Evolutionary conservation across 1,139 yeast species (phyloP).

Genomic region (Taiozyma onychis): DNA sequence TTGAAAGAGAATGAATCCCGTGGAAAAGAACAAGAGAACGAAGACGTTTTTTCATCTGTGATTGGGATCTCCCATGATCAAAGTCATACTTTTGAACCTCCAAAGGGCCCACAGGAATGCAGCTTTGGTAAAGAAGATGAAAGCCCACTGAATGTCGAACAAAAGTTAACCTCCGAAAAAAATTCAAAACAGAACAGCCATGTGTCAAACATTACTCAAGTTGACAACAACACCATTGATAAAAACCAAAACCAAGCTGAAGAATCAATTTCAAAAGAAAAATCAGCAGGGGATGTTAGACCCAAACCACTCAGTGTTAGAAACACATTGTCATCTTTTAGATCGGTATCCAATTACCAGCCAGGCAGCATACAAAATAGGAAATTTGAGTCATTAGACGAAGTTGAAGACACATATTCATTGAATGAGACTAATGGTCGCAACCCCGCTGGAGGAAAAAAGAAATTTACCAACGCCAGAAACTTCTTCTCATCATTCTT

Average conservation of each 20-base stretch:
- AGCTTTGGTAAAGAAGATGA: not conserved
- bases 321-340: slow-evolving; percentile 9
- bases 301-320: slow-evolving; percentile 2
- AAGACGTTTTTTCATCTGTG: not conserved
- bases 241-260: not conserved
- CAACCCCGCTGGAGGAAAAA: not conserved
- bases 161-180: not conserved
- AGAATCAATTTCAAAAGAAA: not conserved
- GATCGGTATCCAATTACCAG: slow-evolving; percentile 6
- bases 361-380: not conserved
- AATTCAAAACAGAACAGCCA: not conserved
- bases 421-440: not conserved
- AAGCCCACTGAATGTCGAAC: not conserved
- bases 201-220: not conserved
- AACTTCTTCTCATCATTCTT: not conserved
- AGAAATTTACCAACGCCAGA: not conserved
- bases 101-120: not conserved
- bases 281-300: not conserved
- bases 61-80: not conserved
- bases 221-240: not conserved
- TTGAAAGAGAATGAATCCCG: not conserved
- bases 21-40: not conserved
- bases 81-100: not conserved
- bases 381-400: not conserved
- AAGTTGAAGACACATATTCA: not conserved